A percentile compares a stretch with the other conserved stretches of the same genome.
These are phyloP conservation scores for Saitoella complicata DNA, from an alignment of 805 yeast species.

Conservation along the genomic window DNA sequence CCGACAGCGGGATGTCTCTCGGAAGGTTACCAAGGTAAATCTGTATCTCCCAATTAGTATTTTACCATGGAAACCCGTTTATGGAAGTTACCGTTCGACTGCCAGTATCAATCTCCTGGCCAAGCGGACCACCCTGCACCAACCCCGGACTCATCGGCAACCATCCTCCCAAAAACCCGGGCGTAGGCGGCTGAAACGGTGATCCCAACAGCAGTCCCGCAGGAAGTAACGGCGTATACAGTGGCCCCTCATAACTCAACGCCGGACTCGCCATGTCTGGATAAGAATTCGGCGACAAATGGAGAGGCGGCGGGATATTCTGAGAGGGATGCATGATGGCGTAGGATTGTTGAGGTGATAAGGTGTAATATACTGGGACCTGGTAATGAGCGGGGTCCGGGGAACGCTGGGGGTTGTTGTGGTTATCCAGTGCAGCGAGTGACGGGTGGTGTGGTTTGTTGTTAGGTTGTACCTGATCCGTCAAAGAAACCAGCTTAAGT, in stretches of 20 bases:
- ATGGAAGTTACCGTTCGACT: no score
- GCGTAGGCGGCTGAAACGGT: constrained; percentile 23
- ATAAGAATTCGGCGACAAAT: constrained; percentile 11
- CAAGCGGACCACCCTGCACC: constrained; percentile 1
- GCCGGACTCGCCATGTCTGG: constrained; percentile 14
- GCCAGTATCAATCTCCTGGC: constrained; percentile 39
- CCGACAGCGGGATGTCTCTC: constrained; percentile 59
- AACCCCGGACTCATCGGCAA: constrained; percentile 9
- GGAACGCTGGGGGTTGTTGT: background rate
- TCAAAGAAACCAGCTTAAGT: no score
- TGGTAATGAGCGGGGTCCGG: constrained; percentile 1
- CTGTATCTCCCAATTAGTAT: no score
- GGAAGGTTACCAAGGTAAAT: constrained; percentile 80
- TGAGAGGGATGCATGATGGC: background rate
- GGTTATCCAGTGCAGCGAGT: no score
- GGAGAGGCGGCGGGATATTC: background rate
- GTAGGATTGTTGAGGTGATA: background rate
- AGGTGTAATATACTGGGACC: background rate
- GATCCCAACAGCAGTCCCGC: constrained; percentile 23
- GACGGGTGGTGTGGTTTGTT: no score
- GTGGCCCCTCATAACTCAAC: constrained; percentile 2
- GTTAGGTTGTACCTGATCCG: no score
- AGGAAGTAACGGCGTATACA: constrained; percentile 20
- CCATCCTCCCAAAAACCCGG: constrained; percentile 10
- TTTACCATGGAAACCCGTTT: no score